phyloP scores from a whole-genome alignment of 768 basidiomycete species.

The Leccinum subgranulosum region DNA sequence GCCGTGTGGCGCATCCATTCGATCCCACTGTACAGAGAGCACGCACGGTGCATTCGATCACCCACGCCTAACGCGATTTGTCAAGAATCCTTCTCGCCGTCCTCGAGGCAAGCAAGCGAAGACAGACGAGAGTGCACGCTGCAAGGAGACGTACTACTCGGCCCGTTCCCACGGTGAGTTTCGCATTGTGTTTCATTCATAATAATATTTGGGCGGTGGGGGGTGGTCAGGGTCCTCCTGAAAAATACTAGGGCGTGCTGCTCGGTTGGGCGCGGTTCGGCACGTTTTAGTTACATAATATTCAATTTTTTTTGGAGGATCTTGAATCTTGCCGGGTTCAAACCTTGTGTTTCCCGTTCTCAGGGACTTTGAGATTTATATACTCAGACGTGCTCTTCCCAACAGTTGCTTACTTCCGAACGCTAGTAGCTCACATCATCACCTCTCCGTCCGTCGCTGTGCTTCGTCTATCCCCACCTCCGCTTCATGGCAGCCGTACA shows the following conservation, averaged over 20 bases:
- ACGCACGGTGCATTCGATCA: constrained; percentile 19
- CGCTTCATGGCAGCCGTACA: constrained; percentile 34
- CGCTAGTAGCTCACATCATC: no score
- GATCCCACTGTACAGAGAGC: constrained; percentile 8
- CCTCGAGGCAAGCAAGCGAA: constrained; percentile 35
- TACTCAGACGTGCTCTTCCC: constrained; percentile 12
- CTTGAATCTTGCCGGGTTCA: constrained; percentile 10
- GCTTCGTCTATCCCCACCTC: constrained; percentile 6
- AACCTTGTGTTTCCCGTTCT: constrained; percentile 14
- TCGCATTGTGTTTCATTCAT: constrained; percentile 30
- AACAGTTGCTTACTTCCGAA: constrained; percentile 13
- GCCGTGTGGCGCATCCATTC: constrained; percentile 14
- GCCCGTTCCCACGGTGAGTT: constrained; percentile 29
- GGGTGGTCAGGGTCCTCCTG: constrained; percentile 19
- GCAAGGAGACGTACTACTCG: constrained; percentile 14
- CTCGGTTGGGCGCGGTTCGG: constrained; percentile 23
- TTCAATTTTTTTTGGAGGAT: constrained; percentile 9
- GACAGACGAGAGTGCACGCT: constrained; percentile 16
- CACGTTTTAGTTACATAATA: constrained; percentile 26
- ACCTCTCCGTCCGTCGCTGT: not conserved
- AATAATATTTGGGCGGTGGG: constrained; percentile 21
- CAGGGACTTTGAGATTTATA: constrained; percentile 23
- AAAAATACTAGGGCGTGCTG: constrained; percentile 14
- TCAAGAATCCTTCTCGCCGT: constrained; percentile 24
- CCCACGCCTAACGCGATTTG: constrained; percentile 22